A percentile compares a stretch with the other conserved stretches of the same genome.
Conservation (phyloP, 2,329 filamentous ascomycete genomes). For the Drechslera avenae region DNA sequence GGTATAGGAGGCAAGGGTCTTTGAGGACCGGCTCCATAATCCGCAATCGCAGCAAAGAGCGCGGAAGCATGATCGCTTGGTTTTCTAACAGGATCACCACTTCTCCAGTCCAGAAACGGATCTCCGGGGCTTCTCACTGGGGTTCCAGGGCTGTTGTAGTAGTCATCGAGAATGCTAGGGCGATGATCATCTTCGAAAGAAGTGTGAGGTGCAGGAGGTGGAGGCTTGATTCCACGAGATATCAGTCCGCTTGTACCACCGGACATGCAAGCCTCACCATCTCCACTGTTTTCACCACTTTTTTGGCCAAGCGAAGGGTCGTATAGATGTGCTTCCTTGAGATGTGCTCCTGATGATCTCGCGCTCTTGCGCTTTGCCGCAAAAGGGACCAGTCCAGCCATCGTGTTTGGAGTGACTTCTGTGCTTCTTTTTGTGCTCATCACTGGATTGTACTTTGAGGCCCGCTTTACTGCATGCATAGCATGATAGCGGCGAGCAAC, state of each 20-base stretch:
- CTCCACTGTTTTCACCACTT: conserved; percentile 1
- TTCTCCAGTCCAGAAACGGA: conserved; percentile 1
- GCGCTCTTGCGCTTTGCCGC: conserved; percentile 26
- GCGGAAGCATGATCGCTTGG: conserved; percentile 15
- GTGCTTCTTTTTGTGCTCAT: no score
- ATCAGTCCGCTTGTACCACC: conserved; percentile 22
- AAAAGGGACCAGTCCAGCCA: background rate
- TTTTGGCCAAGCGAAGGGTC: conserved; percentile 30
- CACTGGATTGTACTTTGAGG: no score
- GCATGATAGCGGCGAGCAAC: conserved; percentile 39
- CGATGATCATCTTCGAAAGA: conserved; percentile 6
- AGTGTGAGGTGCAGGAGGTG: conserved; percentile 7
- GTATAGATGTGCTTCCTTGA: conserved; percentile 42
- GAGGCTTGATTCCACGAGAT: background rate
- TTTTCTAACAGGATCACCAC: conserved; percentile 11
- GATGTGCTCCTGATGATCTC: conserved; percentile 33
- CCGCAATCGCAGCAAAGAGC: conserved; percentile 22
- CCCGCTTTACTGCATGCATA: conserved; percentile 17
- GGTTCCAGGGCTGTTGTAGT: conserved; percentile 19
- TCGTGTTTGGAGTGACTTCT: no score
- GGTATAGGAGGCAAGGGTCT: conserved; percentile 5
- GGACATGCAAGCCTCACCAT: conserved; percentile 34
- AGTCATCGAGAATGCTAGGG: conserved; percentile 7
- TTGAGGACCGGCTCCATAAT: conserved; percentile 15
- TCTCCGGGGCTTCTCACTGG: conserved; percentile 17